Percentiles rank a stretch among this genome's conserved stretches.
These are phyloP conservation scores for Aspergillus coremiiformis DNA, from an alignment of 495 filamentous ascomycete species.

Conservation along the genomic window DNA sequence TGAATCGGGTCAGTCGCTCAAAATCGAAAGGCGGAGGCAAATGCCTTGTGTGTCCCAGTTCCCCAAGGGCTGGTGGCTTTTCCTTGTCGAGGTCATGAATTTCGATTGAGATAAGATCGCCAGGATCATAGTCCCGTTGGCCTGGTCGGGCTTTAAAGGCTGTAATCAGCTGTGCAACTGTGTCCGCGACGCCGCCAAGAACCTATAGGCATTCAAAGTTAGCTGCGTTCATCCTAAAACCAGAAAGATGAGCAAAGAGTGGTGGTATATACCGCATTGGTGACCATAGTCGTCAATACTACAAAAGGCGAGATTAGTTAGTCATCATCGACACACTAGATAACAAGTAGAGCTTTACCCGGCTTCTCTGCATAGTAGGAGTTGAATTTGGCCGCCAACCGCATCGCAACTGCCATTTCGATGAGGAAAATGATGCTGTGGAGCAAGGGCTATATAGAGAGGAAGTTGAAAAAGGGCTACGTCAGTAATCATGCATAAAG, in stretches of 20 bases:
- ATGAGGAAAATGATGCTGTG: conserved; percentile 79
- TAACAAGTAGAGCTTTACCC: conserved; percentile 41
- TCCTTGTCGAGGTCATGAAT: conserved; percentile 85
- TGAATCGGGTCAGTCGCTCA: conserved; percentile 85
- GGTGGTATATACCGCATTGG: conserved; percentile 68
- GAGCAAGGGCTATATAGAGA: conserved; percentile 62
- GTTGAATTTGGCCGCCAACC: conserved; percentile 82
- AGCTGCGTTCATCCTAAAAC: conserved; percentile 8
- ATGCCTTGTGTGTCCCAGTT: conserved; percentile 58
- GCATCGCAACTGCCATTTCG: conserved; percentile 77
- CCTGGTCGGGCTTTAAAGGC: conserved; percentile 62
- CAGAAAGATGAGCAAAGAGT: neutral
- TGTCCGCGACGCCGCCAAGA: conserved; percentile 89
- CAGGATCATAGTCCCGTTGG: conserved; percentile 51
- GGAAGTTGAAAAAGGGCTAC: neutral
- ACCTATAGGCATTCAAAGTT: conserved; percentile 39
- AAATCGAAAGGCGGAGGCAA: conserved; percentile 88
- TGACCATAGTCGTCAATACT: conserved; percentile 98
- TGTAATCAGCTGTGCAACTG: conserved; percentile 88
- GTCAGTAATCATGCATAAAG: neutral
- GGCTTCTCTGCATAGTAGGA: conserved; percentile 83
- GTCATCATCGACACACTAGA: neutral
- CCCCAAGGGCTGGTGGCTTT: conserved; percentile 58
- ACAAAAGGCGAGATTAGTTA: conserved; percentile 21
- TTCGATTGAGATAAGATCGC: conserved; percentile 77